Evolutionary conservation across 352 stramenopile genomes (phyloP), one percentile per base, ranked within the genome.

Genomic region (Pythium biforme): DNA sequence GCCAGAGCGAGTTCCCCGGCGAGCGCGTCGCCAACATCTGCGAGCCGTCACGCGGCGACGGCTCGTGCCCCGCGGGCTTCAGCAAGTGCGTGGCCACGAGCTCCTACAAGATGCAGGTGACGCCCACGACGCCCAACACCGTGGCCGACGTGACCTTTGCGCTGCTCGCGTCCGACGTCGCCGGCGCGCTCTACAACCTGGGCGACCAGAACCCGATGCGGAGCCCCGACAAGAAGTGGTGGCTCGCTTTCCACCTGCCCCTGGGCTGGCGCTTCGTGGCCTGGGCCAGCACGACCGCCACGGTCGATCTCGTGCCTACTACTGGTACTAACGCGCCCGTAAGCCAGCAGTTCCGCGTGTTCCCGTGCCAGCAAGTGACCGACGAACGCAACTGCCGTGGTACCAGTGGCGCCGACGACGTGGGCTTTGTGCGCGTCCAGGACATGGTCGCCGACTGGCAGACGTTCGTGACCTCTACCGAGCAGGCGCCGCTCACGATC

Each of bases 61-160:
- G 81, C 33, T 75, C 73, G 12, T 93, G 83, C 53, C 78, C 76
- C 6, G 63, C 57, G 4, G 76, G 78, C 47, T 93, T 86, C 68
- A 83, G 75, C 53, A 81, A 71, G 33, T 93, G 81, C 45, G 65
- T 75, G 68, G 61, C 55, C 48, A 68, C 83, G 3, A 70, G 76
- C 56, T 90, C 78, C 2, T 93, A 93, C 72, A 93, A 90, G 64
- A 51, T 93, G 1, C 67, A 77, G 20, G 76, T 86, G 4, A 77
- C 60, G 19, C 77, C 80, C 0, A 70, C 74, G 25, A 84, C 84
- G 26, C 79, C 79, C 10, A 88, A 77, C 68, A 91, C 78, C 52
- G 72, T 93, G 14, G 72, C 70, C 10, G 75, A 93, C 55, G 70
- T 83, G 14, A 81, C 62, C 20, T 91, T 93, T 54, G 89, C 81